Conservation (phyloP, 2,329 filamentous ascomycete species). For the Fusarium sp. region DNA sequence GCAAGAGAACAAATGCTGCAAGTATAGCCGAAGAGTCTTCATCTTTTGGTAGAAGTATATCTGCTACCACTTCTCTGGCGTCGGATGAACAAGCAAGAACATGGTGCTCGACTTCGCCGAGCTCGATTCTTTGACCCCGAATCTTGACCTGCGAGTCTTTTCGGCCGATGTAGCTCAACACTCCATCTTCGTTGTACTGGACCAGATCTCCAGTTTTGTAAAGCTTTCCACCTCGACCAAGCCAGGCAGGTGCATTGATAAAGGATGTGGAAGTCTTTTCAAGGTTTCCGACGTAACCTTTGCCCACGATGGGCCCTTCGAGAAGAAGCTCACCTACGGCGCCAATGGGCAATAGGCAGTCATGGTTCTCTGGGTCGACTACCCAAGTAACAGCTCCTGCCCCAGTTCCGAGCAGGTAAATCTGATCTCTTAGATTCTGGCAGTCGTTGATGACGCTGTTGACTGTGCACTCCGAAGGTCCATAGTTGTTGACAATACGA, state of each 20-base stretch:
- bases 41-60: background rate
- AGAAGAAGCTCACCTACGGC: too few species aligned
- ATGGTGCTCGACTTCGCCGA: slow-evolving; percentile 1
- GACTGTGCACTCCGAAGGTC: slow-evolving; percentile 13
- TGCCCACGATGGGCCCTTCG: slow-evolving; percentile 4
- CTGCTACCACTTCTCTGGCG: slow-evolving; percentile 44
- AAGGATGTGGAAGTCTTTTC: background rate
- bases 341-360: too few species aligned
- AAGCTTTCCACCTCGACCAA: background rate
- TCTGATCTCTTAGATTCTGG: background rate
- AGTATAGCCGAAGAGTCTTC: background rate
- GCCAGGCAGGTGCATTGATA: background rate
- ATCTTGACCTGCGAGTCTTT: slow-evolving; percentile 9
- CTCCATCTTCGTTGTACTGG: background rate
- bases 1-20: slow-evolving; percentile 6
- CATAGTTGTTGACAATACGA: slow-evolving; percentile 33
- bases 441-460: slow-evolving; percentile 4
- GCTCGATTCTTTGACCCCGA: slow-evolving; percentile 8
- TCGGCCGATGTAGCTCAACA: background rate
- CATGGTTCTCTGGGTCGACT: background rate
- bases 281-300: slow-evolving; percentile 8
- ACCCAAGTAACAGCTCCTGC: slow-evolving; percentile 1
- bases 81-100: slow-evolving; percentile 28
- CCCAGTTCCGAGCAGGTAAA: background rate
- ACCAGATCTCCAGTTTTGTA: slow-evolving; percentile 13